Percentiles rank a stretch among this genome's conserved stretches.
Evolutionary conservation across 208 protist species (phyloP).

Genomic region (Wallacemonas rigidus): DNA sequence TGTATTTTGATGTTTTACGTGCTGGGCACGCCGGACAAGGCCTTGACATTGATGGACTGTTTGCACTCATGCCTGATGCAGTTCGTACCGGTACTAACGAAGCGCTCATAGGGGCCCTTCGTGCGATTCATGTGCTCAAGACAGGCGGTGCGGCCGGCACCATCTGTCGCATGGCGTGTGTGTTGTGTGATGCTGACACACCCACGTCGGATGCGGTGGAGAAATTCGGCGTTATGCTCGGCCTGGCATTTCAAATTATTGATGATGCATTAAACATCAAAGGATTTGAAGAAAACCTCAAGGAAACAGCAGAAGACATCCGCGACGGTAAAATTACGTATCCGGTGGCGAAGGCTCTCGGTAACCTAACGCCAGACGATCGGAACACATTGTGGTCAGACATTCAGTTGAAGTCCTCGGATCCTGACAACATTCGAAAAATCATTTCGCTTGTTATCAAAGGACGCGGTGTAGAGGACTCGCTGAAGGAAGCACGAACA

Average conservation of each 20-base stretch:
- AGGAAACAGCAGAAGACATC: constrained; percentile 53
- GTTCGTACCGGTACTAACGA: constrained; percentile 42
- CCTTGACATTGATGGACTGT: constrained; percentile 62
- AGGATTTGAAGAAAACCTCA: constrained; percentile 41
- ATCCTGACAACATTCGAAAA: constrained; percentile 22
- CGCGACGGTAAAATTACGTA: constrained; percentile 64
- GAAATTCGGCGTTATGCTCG: constrained; percentile 45
- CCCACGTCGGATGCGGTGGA: constrained; percentile 32
- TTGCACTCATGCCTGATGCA: constrained; percentile 49
- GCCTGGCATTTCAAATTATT: constrained; percentile 72
- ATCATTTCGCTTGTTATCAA: constrained; percentile 36
- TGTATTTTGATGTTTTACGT: constrained; percentile 63
- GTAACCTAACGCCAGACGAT: constrained; percentile 28
- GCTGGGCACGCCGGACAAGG: constrained; percentile 68
- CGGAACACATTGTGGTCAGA: constrained; percentile 40
- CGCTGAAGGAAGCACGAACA: constrained; percentile 32
- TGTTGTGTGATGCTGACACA: constrained; percentile 41
- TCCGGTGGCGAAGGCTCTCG: constrained; percentile 53
- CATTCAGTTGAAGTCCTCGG: constrained; percentile 27
- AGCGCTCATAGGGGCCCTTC: constrained; percentile 40
- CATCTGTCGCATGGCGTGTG: constrained; percentile 55
- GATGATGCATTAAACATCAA: constrained; percentile 59
- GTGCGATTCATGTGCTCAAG: constrained; percentile 60
- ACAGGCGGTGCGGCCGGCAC: constrained; percentile 41
- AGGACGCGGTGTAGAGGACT: constrained; percentile 31